Conservation (phyloP, 176 grass and related monocot species). For the Phyllostachys edulis region DNA sequence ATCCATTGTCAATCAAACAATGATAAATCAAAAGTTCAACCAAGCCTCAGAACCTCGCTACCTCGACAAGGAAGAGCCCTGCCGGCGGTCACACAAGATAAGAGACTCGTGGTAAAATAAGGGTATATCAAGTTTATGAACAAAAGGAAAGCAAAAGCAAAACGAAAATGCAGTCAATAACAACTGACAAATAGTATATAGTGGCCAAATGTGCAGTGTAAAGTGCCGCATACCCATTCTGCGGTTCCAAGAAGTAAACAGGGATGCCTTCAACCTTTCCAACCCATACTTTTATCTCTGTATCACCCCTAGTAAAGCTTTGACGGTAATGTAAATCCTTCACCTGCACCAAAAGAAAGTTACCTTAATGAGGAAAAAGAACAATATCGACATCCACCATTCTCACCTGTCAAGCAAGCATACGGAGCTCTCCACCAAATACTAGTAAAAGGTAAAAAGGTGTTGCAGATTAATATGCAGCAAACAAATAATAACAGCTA, state of each 20-base stretch:
- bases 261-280: conserved; percentile 86
- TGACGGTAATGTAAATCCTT: conserved; percentile 67
- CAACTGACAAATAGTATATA: conserved; percentile 2
- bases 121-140: not conserved
- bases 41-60: too few relatives aligned
- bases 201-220: not conserved
- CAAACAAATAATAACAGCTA: not conserved
- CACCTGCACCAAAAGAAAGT: conserved; percentile 56
- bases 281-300: conserved; percentile 94
- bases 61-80: too few relatives aligned
- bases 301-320: conserved; percentile 67
- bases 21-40: too few relatives aligned
- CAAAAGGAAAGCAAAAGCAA: not conserved
- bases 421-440: not conserved
- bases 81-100: too few relatives aligned
- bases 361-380: not conserved
- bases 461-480: conserved; percentile 7
- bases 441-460: conserved; percentile 2
- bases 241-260: conserved; percentile 93
- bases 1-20: too few relatives aligned
- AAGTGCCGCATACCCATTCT: conserved; percentile 67
- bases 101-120: not conserved
- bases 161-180: not conserved
- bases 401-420: conserved; percentile 9
- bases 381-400: not conserved